Base-by-base conservation (phyloP, 192 early-diverging fungal genomes). In the Coemansia sp. region DNA sequence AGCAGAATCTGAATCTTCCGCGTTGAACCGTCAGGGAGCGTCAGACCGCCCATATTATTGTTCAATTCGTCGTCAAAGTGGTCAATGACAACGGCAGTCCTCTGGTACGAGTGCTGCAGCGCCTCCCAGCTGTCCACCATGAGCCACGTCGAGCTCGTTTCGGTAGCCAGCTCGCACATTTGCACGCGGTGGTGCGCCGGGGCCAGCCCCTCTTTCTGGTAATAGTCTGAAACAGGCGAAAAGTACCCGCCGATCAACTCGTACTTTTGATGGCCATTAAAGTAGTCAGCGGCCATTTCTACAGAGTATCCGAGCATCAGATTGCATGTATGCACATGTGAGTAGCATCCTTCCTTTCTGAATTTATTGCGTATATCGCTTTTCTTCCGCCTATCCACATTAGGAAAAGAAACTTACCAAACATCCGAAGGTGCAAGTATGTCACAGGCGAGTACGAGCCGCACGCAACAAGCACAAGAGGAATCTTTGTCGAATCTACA, bases 371-470 rank as follows among this genome's bases (percentile, higher is more conserved):
- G 3, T 47, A 15, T 47, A 17, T 15, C n/a, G 43, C 43, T 17
- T 47, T 47, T 47, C 43, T 41, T 22, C 32, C 7, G 7, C 32
- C 0, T 35, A 2, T 35, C 6, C 32, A 8, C 32, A 35, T 35
- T 35, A 35, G 32, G 32, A 10, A 11, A 41, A 10, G 48, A 56
- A 8, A 72, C 79, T 69, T 88, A 97, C 95, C 96, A 87, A 99
- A 99, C 91, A 99, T 97, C 62, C 97, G 91, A 56, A 99, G 82
- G 61, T 99, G 97, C 21, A 98, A 84, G 74, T 98, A 94, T 4
- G 97, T 99, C 43, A 99, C 90, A 10, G 97, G 97, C 2, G 93
- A 95, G 77, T 91, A 99, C 1, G 95, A 98, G 10, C 97, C 97
- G 69, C 97, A 99, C 5, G 91, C 95, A 14, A 99, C 91, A 22